These are phyloP conservation scores for Termitomyces sp. DNA, from an alignment of 768 basidiomycete species.

Conservation along the genomic window DNA sequence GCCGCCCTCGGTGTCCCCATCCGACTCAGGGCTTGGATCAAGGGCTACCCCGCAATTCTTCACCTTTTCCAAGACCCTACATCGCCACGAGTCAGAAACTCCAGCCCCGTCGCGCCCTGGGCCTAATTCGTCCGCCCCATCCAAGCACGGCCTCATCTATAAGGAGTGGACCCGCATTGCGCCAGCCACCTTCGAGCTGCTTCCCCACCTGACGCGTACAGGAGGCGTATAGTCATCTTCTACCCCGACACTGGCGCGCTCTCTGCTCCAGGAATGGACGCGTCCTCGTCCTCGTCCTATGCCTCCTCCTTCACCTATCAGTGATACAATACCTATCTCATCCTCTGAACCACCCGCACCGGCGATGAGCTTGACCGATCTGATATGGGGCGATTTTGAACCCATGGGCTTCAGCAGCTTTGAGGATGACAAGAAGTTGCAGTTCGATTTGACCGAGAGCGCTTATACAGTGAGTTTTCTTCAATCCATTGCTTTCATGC, in stretches of 20 bases:
- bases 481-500: too few species aligned
- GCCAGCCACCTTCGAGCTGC: slow-evolving; percentile 28
- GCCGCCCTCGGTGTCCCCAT: slow-evolving; percentile 41
- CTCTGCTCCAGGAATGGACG: too few species aligned
- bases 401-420: slow-evolving; percentile 66
- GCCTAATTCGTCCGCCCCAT: slow-evolving; percentile 26
- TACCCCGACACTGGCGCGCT: too few species aligned
- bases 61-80: slow-evolving; percentile 21
- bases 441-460: slow-evolving; percentile 90
- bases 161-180: slow-evolving; percentile 80
- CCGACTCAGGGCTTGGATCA: slow-evolving; percentile 87
- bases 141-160: slow-evolving; percentile 44
- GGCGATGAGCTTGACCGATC: slow-evolving; percentile 57
- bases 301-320: slow-evolving; percentile 26
- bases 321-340: slow-evolving; percentile 25
- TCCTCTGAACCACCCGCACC: slow-evolving; percentile 27
- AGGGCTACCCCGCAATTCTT: slow-evolving; percentile 81
- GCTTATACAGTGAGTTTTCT: slow-evolving; percentile 27
- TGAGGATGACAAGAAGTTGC: slow-evolving; percentile 64
- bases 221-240: too few species aligned
- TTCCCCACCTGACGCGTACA: too few species aligned
- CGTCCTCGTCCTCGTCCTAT: slow-evolving; percentile 30
- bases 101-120: slow-evolving; percentile 49
- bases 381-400: slow-evolving; percentile 59
- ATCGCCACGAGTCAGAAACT: slow-evolving; percentile 31